These are phyloP conservation scores for Leishmania lainsoni DNA, from an alignment of 208 protist genomes.

Conservation along the genomic window DNA sequence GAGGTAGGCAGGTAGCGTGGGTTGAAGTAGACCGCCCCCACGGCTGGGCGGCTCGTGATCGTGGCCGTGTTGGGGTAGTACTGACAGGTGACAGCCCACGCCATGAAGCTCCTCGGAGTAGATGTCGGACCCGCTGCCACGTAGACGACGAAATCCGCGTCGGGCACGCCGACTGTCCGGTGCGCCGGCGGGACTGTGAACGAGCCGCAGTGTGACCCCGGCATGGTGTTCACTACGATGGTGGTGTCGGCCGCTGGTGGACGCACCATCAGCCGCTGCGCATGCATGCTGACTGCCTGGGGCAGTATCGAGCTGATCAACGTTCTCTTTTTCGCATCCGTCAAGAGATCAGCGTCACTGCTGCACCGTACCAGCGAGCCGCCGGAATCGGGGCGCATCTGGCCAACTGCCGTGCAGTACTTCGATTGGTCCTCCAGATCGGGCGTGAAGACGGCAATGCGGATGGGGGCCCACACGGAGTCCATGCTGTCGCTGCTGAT, in stretches of 20 bases:
- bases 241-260: constrained; percentile 7
- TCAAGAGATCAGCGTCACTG: constrained; percentile 35
- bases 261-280: constrained; percentile 45
- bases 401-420: constrained; percentile 51
- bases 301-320: constrained; percentile 42
- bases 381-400: constrained; percentile 32
- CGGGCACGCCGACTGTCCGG: constrained; percentile 39
- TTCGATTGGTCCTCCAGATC: constrained; percentile 41
- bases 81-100: constrained; percentile 59
- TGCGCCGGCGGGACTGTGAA: constrained; percentile 51
- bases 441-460: constrained; percentile 42
- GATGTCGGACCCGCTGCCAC: constrained; percentile 45
- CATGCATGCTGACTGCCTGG: constrained; percentile 48
- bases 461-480: constrained; percentile 42
- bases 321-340: constrained; percentile 28
- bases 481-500: background rate
- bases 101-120: constrained; percentile 8
- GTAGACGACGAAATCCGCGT: constrained; percentile 72
- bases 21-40: constrained; percentile 48
- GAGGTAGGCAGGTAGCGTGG: constrained; percentile 13
- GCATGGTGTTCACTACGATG: constrained; percentile 19
- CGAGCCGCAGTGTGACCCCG: constrained; percentile 14
- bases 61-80: constrained; percentile 5
- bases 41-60: constrained; percentile 28
- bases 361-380: constrained; percentile 30